phyloP scores from a whole-genome alignment of 129 eudicot genomes.

The Rutidosis leptorrhynchoides region DNA sequence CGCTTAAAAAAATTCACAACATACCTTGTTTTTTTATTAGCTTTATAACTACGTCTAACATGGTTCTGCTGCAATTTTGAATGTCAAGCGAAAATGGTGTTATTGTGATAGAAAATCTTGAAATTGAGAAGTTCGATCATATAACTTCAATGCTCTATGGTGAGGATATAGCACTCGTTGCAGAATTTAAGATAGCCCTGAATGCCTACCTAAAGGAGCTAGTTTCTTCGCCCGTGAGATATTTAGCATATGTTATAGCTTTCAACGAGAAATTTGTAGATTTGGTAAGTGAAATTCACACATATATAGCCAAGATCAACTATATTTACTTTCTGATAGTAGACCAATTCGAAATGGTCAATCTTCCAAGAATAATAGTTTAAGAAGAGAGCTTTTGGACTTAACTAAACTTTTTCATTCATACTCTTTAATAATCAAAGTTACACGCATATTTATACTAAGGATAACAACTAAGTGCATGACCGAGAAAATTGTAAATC shows the following conservation, averaged over 20 bases:
- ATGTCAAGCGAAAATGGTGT: conserved; percentile 49
- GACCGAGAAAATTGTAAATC: no score
- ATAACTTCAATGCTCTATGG: conserved; percentile 27
- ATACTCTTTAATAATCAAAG: no score
- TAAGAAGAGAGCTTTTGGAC: no score
- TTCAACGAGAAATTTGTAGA: conserved; percentile 45
- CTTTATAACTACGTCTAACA: conserved; percentile 6
- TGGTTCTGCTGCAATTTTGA: background rate
- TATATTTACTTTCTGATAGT: background rate
- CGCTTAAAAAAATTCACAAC: no score
- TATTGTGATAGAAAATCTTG: conserved; percentile 42
- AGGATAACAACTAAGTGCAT: no score
- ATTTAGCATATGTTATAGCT: conserved; percentile 57
- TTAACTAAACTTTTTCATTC: no score
- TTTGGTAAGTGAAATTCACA: conserved; percentile 31
- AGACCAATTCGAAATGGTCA: no score
- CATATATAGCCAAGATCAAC: background rate
- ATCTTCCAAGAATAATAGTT: no score
- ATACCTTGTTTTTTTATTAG: background rate
- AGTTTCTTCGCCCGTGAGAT: conserved; percentile 54
- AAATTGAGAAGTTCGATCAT: conserved; percentile 27
- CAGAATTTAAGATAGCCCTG: conserved; percentile 51
- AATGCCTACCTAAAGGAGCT: conserved; percentile 45
- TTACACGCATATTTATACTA: no score
- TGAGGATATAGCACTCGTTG: conserved; percentile 30